These are phyloP conservation scores for Fraxinus ornus DNA, from an alignment of 305 asterid genomes.

Conservation along the genomic window DNA sequence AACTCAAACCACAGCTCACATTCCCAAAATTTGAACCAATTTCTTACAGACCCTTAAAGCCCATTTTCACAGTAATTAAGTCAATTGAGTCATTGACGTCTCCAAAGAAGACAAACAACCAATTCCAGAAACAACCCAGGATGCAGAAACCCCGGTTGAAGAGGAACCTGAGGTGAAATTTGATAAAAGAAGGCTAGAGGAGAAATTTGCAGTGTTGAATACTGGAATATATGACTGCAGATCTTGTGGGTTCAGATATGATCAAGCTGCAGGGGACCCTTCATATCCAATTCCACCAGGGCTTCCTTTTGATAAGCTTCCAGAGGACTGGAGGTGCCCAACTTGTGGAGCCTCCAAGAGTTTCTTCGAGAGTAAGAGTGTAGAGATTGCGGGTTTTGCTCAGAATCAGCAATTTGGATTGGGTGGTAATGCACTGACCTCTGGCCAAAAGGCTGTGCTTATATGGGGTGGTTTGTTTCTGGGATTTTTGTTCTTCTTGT, in stretches of 20 bases:
- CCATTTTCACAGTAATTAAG: slow-evolving; percentile 25
- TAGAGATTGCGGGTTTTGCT: slow-evolving; percentile 89
- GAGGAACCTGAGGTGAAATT: slow-evolving; percentile 25
- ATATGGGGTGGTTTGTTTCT: slow-evolving; percentile 71
- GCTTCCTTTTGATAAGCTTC: slow-evolving; percentile 65
- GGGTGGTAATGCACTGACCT: slow-evolving; percentile 83
- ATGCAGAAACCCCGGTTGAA: slow-evolving; percentile 6
- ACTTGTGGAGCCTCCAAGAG: slow-evolving; percentile 90
- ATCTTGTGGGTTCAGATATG: slow-evolving; percentile 71
- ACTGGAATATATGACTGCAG: slow-evolving; percentile 81
- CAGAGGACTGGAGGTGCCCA: slow-evolving; percentile 29
- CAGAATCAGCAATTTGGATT: slow-evolving; percentile 92
- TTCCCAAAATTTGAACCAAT: slow-evolving; percentile 22
- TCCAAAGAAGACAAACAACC: slow-evolving; percentile 76
- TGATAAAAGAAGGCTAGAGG: slow-evolving; percentile 59
- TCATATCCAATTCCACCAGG: slow-evolving; percentile 91
- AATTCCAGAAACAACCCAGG: slow-evolving; percentile 19
- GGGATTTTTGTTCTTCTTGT: slow-evolving; percentile 70
- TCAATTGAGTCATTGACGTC: slow-evolving; percentile 72
- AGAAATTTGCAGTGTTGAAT: slow-evolving; percentile 83
- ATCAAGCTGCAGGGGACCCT: slow-evolving; percentile 65
- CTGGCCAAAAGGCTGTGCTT: slow-evolving; percentile 84
- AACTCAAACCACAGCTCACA: slow-evolving; percentile 37
- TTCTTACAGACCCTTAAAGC: slow-evolving; percentile 9
- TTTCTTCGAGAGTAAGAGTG: slow-evolving; percentile 78